phyloP scores from a whole-genome alignment of 306 rosid species.

The Mucuna pruriens region DNA sequence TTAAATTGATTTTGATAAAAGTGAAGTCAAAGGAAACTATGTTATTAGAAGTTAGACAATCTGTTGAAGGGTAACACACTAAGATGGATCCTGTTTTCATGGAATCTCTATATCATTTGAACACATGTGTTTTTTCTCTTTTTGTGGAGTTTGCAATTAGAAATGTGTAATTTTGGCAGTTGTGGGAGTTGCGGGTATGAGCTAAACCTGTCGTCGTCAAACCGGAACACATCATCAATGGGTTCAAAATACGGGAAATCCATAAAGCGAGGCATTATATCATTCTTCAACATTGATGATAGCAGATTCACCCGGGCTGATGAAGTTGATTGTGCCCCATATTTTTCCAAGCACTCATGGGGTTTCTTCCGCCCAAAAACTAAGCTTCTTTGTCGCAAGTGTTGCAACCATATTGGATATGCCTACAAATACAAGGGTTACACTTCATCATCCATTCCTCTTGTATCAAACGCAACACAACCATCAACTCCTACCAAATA shows the following conservation, averaged over 20 bases:
- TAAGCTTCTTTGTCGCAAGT: constrained; percentile 89
- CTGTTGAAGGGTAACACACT: neutral
- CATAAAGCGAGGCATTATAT: constrained; percentile 80
- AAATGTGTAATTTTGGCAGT: constrained; percentile 45
- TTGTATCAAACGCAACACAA: constrained; percentile 51
- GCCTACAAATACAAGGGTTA: constrained; percentile 52
- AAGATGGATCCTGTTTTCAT: neutral
- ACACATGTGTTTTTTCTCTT: neutral
- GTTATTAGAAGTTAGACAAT: neutral
- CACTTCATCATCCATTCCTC: constrained; percentile 45
- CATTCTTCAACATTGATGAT: constrained; percentile 77
- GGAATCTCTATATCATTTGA: neutral
- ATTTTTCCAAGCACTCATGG: constrained; percentile 70
- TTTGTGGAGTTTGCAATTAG: neutral
- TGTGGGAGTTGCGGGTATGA: constrained; percentile 91
- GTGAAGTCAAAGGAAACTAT: too few species aligned
- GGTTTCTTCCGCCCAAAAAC: constrained; percentile 74
- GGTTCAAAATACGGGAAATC: constrained; percentile 89
- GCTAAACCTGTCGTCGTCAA: constrained; percentile 75
- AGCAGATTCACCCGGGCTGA: constrained; percentile 80
- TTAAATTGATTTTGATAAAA: too few species aligned
- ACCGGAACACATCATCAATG: constrained; percentile 70
- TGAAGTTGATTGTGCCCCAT: constrained; percentile 74
- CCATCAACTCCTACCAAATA: constrained; percentile 59
- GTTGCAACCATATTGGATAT: constrained; percentile 75